Conservation (phyloP, 2,329 filamentous ascomycete genomes). For the Colletotrichum tropicale region DNA sequence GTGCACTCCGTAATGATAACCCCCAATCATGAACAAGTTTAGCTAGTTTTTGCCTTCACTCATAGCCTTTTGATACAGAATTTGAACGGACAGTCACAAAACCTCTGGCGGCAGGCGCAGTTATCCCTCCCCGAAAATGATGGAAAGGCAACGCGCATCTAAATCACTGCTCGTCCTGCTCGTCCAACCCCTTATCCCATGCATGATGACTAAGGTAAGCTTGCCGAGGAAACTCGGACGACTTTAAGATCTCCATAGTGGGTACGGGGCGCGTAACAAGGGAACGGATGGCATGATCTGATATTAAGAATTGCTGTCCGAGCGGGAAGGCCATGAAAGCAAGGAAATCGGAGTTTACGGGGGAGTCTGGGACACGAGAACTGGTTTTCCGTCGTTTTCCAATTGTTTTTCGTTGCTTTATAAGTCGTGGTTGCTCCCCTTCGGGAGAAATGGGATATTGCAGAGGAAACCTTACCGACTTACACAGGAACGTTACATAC, state of each 20-base stretch:
- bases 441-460: neutral
- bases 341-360: neutral
- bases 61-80: neutral
- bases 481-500: neutral
- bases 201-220: conserved; percentile 7
- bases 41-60: neutral
- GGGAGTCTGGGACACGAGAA: neutral
- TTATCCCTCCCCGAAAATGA: neutral
- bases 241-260: neutral
- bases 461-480: neutral
- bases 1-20: neutral
- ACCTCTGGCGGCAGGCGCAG: neutral
- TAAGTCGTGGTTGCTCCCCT: neutral
- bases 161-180: neutral
- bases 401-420: neutral
- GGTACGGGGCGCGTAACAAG: neutral
- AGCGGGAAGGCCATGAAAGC: neutral
- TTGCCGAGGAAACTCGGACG: neutral
- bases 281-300: conserved; percentile 8
- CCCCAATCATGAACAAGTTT: neutral
- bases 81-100: neutral
- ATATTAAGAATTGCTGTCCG: neutral
- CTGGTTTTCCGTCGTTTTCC: neutral
- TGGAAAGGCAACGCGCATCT: neutral
- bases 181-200: neutral